Evolutionary conservation across 83 land plant species (phyloP).

Genomic region (Diphasiastrum complanatum): DNA sequence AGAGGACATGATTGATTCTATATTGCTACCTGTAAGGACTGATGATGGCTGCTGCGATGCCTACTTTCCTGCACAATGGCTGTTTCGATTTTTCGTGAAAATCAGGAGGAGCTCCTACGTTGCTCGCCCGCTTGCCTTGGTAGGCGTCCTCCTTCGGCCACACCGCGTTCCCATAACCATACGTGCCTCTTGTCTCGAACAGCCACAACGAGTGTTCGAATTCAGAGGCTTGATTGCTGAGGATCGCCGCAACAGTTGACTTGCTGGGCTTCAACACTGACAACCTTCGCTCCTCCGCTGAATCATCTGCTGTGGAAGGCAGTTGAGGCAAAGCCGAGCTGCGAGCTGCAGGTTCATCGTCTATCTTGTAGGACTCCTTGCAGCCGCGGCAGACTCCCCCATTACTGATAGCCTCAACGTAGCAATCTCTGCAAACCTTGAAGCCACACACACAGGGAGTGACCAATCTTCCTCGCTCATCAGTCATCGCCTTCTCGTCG

Average conservation of each 20-base stretch:
- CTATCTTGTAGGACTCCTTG: slow-evolving; percentile 60
- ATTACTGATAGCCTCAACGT: slow-evolving; percentile 54
- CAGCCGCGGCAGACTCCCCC: slow-evolving; percentile 74
- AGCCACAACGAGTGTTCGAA: slow-evolving; percentile 40
- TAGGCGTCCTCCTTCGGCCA: slow-evolving; percentile 38
- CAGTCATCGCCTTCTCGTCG: too few species aligned
- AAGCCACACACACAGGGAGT: slow-evolving; percentile 35
- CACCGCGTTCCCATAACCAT: slow-evolving; percentile 64
- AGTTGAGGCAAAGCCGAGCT: slow-evolving; percentile 23
- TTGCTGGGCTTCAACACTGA: slow-evolving; percentile 42
- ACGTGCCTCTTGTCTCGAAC: slow-evolving; percentile 62
- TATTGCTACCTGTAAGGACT: neutral
- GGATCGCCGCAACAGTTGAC: slow-evolving; percentile 38
- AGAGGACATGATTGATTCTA: too few species aligned
- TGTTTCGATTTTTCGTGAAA: neutral
- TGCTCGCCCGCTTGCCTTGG: too few species aligned
- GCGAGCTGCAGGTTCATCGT: slow-evolving; percentile 28
- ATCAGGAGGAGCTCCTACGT: neutral
- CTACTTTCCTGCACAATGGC: neutral
- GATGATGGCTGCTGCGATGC: neutral
- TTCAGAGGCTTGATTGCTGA: neutral
- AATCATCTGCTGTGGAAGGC: neutral
- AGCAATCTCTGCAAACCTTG: slow-evolving; percentile 79
- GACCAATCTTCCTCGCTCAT: neutral
- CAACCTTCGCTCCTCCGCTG: slow-evolving; percentile 24